Evolutionary conservation across 2,329 filamentous ascomycete genomes (phyloP), one percentile per base, ranked within the genome.

Genomic region (Hypoxylon sp.): DNA sequence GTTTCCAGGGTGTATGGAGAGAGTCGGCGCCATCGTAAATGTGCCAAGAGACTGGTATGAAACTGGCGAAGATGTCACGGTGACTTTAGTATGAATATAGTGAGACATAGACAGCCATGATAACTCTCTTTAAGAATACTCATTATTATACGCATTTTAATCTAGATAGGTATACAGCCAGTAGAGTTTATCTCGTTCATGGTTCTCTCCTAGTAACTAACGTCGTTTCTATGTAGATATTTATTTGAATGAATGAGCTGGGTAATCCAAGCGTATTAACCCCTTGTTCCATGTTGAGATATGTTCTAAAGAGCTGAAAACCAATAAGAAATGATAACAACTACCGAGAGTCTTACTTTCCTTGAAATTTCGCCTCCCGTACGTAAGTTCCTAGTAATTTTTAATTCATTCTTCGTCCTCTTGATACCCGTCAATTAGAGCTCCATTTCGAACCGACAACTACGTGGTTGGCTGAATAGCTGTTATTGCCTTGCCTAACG

Each of bases 31-130:
- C 9, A 59, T 63, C 11, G 46, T 51, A 4, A 66, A 69, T 53
- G 51, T 69, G 26, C 58, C 65, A 24, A 59, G 29, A 19, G 63
- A 63, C 11, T 71, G 66, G 66, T 67, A 67, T 35, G 69, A 66
- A 1, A 59, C 63, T 13, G 69, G 69, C 2, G 55, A 66, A 10
- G 69, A 71, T 2, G 24, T 50, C 3, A 71, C 66, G 3, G 51
- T 71, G 24, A 65, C 59, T 11, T 63, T 71, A 39, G 56, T 71
- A 52, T 71, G 5, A 33, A 2, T 6, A 8, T 33, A 5, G 24
- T 10, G 4, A 22, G 6, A 26, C 13, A 10, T 22, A 10, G n/a
- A n/a, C 26, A 26, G 26, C 26, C 4, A 26, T 26, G 6, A 26
- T 26, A 26, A 26, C 26, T 26, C 26, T 26, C 6, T 2, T 26